These are phyloP conservation scores for Trametes versicolor DNA, from an alignment of 1,284 basidiomycete species.

Conservation along the genomic window DNA sequence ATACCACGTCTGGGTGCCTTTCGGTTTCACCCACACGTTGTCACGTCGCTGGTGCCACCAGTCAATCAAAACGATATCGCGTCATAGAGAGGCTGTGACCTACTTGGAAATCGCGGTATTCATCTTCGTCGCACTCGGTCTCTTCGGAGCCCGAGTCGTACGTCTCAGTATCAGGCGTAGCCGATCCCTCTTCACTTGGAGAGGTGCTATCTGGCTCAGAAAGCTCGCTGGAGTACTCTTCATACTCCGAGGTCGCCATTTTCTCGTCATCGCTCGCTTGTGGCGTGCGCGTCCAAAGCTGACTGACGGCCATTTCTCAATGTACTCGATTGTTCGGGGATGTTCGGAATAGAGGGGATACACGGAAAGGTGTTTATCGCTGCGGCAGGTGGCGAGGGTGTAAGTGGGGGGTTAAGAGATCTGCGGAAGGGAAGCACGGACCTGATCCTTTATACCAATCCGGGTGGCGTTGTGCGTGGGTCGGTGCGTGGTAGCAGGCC, in stretches of 20 bases:
- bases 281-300: constrained; percentile 23
- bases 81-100: constrained; percentile 5
- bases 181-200: constrained; percentile 25
- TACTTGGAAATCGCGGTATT: constrained; percentile 25
- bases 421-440: background rate
- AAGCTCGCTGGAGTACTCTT: constrained; percentile 30
- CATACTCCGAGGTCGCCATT: constrained; percentile 5
- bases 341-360: background rate
- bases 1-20: constrained; percentile 29
- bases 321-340: background rate
- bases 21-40: constrained; percentile 31
- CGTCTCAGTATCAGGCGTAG: constrained; percentile 39
- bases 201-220: constrained; percentile 27
- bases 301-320: constrained; percentile 19
- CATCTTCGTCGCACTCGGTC: constrained; percentile 14
- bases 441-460: constrained; percentile 23
- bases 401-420: constrained; percentile 15
- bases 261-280: constrained; percentile 27
- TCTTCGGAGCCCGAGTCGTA: constrained; percentile 30
- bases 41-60: constrained; percentile 22
- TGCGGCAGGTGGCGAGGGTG: constrained; percentile 12
- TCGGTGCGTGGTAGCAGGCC: constrained; percentile 18
- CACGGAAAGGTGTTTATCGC: constrained; percentile 15
- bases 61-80: background rate
- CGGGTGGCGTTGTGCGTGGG: constrained; percentile 26